phyloP scores from a whole-genome alignment of 805 yeast species.

The Sporopachydermia lactativora region DNA sequence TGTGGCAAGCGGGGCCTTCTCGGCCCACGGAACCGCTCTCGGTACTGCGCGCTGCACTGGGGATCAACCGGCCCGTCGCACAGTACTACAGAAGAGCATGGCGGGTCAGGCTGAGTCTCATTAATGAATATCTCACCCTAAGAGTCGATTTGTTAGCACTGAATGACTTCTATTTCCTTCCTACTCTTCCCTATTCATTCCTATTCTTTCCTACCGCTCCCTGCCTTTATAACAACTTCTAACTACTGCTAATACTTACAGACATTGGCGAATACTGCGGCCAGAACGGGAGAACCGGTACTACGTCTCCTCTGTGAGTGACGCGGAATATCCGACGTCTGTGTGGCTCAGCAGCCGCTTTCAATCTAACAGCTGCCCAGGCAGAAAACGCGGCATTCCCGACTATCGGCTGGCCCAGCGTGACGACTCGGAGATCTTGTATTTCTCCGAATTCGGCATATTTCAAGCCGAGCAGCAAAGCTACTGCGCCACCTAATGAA shows the following conservation, averaged over 20 bases:
- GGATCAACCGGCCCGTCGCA: neutral
- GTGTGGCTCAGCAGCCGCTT: conserved; percentile 15
- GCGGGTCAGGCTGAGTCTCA: neutral
- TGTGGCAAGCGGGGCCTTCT: neutral
- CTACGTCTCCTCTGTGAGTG: conserved; percentile 7
- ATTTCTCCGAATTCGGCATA: conserved; percentile 21
- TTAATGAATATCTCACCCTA: neutral
- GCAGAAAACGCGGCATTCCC: conserved; percentile 36
- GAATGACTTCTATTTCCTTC: no score
- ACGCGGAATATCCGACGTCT: conserved; percentile 7
- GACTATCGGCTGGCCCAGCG: conserved; percentile 50
- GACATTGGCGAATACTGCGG: conserved; percentile 3
- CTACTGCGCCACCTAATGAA: conserved; percentile 63
- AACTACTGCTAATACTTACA: neutral
- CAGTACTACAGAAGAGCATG: neutral
- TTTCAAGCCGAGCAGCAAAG: conserved; percentile 48
- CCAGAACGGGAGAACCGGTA: conserved; percentile 8
- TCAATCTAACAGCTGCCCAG: conserved; percentile 37
- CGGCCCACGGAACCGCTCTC: neutral
- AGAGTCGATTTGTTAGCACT: no score
- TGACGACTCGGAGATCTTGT: conserved; percentile 37
- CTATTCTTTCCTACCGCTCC: no score
- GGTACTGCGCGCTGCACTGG: neutral
- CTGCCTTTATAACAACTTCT: no score
- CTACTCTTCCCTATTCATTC: no score